phyloP scores from a whole-genome alignment of 495 filamentous ascomycete genomes.

The Xylaria flabelliformis region DNA sequence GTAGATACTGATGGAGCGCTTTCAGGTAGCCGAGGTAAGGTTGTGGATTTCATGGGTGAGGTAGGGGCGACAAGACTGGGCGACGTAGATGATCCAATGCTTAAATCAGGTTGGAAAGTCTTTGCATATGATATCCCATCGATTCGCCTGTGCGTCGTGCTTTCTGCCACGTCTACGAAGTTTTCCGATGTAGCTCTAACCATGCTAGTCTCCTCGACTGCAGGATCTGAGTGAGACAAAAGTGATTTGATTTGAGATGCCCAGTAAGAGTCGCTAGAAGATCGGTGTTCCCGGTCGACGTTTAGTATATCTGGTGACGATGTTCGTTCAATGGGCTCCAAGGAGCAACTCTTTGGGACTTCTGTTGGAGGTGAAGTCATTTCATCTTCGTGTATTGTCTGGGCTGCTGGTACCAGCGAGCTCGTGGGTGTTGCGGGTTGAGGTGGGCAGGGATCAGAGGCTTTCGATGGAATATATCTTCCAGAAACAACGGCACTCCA shows the following conservation, averaged over 20 bases:
- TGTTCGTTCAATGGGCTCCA: background rate
- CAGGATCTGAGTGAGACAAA: background rate
- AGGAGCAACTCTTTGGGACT: background rate
- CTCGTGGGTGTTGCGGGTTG: background rate
- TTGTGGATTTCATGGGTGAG: background rate
- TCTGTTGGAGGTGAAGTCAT: background rate
- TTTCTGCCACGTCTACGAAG: background rate
- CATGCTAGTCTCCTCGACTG: background rate
- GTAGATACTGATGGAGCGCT: background rate
- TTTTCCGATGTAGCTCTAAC: background rate
- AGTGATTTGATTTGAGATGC: background rate
- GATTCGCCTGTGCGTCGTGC: background rate
- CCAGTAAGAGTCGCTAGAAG: background rate
- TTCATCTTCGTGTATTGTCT: background rate
- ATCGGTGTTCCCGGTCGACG: background rate
- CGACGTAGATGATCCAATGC: background rate
- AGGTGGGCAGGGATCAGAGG: background rate
- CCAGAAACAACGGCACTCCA: conserved; percentile 9
- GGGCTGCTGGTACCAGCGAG: background rate
- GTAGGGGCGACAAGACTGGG: background rate
- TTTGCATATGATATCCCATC: too few relatives aligned
- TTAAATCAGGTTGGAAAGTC: background rate
- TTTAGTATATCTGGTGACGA: background rate
- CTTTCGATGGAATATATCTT: background rate
- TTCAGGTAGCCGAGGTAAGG: background rate